Evolutionary conservation across 208 protist species (phyloP).

Genomic region (Trypanosomatidae sp.): DNA sequence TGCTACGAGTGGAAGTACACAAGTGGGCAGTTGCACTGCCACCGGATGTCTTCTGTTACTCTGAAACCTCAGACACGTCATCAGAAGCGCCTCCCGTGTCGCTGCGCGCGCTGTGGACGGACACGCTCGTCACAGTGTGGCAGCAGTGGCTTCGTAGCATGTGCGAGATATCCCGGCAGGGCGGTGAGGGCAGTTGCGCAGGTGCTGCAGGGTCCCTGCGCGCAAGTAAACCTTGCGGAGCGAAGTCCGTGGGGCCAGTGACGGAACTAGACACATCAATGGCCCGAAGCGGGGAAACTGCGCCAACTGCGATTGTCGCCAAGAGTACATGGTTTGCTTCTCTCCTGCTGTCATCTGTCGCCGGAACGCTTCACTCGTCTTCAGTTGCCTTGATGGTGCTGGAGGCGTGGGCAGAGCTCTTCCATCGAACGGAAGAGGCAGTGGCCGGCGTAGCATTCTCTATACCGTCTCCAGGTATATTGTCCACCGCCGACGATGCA

Average conservation of each 20-base stretch:
- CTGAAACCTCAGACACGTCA: background rate
- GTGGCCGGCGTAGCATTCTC: background rate
- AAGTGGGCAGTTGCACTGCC: conserved; percentile 8
- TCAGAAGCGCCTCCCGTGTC: background rate
- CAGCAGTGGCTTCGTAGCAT: conserved; percentile 7
- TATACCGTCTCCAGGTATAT: background rate
- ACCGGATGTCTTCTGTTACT: background rate
- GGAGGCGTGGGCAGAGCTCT: conserved; percentile 9
- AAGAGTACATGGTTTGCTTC: conserved; percentile 1
- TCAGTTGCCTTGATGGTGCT: conserved; percentile 10
- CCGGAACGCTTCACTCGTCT: conserved; percentile 4
- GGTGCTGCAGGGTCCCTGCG: background rate
- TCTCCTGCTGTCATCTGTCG: conserved; percentile 14
- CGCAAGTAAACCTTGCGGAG: background rate
- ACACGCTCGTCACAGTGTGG: conserved; percentile 9
- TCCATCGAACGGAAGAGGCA: background rate
- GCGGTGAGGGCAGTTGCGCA: background rate
- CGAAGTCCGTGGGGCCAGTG: background rate
- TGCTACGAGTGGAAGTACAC: conserved; percentile 6
- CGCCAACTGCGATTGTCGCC: background rate
- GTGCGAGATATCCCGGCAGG: background rate
- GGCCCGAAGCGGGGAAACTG: background rate
- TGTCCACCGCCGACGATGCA: background rate
- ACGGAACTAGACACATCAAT: background rate
- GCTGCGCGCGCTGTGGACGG: conserved; percentile 12